Conservation (phyloP, 768 basidiomycete species). For the Termitomyces sp. region DNA sequence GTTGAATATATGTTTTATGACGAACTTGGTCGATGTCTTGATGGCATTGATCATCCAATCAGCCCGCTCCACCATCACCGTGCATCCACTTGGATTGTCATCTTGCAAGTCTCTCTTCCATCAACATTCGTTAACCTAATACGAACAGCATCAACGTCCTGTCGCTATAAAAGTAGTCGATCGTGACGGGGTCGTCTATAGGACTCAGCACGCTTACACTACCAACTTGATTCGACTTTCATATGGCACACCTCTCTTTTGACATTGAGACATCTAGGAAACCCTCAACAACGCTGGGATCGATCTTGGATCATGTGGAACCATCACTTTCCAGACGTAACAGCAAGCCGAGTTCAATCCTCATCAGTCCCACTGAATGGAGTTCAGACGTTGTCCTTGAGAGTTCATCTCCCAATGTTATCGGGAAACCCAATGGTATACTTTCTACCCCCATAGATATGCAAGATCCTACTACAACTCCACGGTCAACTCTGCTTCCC, state of each 20-base stretch:
- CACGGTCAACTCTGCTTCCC: constrained; percentile 10
- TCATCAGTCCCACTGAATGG: constrained; percentile 35
- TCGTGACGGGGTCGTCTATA: background rate
- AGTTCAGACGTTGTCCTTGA: constrained; percentile 39
- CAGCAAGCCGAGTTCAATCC: constrained; percentile 41
- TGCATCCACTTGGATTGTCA: background rate
- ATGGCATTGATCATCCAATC: background rate
- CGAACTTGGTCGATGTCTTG: background rate
- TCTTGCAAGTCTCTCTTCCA: background rate
- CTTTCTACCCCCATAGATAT: constrained; percentile 11
- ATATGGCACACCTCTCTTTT: constrained; percentile 22
- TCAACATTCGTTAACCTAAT: constrained; percentile 2
- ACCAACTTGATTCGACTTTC: background rate
- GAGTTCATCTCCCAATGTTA: constrained; percentile 26
- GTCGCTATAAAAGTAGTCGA: background rate
- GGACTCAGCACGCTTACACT: constrained; percentile 3
- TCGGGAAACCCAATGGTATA: constrained; percentile 18
- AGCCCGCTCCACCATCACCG: background rate
- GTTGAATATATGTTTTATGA: background rate
- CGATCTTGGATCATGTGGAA: constrained; percentile 17
- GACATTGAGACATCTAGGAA: constrained; percentile 37
- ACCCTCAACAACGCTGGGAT: constrained; percentile 33
- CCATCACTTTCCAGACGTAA: constrained; percentile 37
- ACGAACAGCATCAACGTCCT: background rate
- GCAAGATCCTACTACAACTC: constrained; percentile 20